Base-by-base conservation (phyloP, 2,329 filamentous ascomycete genomes). In the Orbilia javanica region DNA sequence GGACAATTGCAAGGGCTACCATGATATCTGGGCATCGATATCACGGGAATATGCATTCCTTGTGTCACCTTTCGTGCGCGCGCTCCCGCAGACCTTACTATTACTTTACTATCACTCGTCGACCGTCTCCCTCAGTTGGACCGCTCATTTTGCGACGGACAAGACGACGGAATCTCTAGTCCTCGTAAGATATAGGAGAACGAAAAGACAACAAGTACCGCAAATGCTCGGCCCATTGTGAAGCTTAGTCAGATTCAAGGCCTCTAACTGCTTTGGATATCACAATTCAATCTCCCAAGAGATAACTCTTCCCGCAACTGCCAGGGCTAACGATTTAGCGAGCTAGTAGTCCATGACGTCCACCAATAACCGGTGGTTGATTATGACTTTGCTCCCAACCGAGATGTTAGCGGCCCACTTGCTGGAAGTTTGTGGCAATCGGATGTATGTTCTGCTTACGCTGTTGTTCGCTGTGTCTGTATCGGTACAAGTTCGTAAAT, bases 291-390 rank as follows among this genome's bases (percentile, higher is more conserved):
- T 42, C 15, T 42, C 34, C 55, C 53, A 22, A 39, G 53, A 36
- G 29, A 60, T 60, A 31, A 27, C 34, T 25, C 22, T 60, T 60
- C 55, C 31, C 55, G 55, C 55, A 20, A 60, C 27, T 27, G 55
- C 27, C 55, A 60, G 55, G 27, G 55, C 55, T 15, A 60, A 42
- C 6, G 34, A 6, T 60, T 60, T 60, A 60, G 55, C 55, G 55
- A 60, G 55, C 46, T 50, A 20, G 2, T 27, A 25, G 52, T 13
- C 55, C n/a, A n/a, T n/a, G n/a, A n/a, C n/a, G n/a, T n/a, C n/a
- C 55, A 60, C 55, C 55, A 60, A 60, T 60, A 60, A 13, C 20
- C 5, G 20, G 34, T 18, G 34, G 20, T 13, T 34, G 55, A 42
- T 60, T 60, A 60, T 42, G 18, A 60, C 11, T 39, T 27, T 60